A percentile compares a stretch with the other conserved stretches of the same genome.
phyloP scores from a whole-genome alignment of 2,329 filamentous ascomycete species.

The Nigrospora oryzae region DNA sequence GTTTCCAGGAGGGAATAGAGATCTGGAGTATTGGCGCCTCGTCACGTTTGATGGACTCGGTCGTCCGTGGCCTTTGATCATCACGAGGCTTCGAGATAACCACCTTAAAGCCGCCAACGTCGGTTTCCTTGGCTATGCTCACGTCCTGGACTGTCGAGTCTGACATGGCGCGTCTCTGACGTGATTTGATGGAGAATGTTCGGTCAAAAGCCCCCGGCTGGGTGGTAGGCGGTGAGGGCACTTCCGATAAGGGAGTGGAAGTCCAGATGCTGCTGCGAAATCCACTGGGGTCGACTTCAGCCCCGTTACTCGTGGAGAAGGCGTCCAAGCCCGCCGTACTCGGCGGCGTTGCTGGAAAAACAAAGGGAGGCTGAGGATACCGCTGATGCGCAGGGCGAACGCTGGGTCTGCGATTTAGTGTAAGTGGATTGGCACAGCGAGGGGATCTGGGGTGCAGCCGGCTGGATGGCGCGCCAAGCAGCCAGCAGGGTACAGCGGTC shows the following conservation, averaged over 20 bases:
- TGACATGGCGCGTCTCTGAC: slow-evolving; percentile 59
- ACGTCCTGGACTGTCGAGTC: slow-evolving; percentile 70
- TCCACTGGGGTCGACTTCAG: slow-evolving; percentile 20
- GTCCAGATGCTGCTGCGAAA: slow-evolving; percentile 32
- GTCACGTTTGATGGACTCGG: slow-evolving; percentile 42
- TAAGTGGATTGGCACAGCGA: not conserved
- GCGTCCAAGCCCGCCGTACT: slow-evolving; percentile 48
- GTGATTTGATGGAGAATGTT: not conserved
- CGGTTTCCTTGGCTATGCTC: slow-evolving; percentile 39
- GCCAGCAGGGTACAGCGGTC: not conserved
- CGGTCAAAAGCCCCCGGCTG: not conserved
- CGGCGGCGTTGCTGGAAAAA: slow-evolving; percentile 53
- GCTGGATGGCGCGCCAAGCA: not conserved
- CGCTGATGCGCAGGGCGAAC: slow-evolving; percentile 53
- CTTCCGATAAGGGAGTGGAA: slow-evolving; percentile 23
- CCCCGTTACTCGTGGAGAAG: slow-evolving; percentile 15
- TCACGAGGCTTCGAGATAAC: slow-evolving; percentile 66
- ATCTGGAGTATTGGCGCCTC: slow-evolving; percentile 56
- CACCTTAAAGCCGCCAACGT: slow-evolving; percentile 66
- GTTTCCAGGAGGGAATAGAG: slow-evolving; percentile 73
- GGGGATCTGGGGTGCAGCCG: too few relatives aligned
- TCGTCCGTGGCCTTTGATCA: slow-evolving; percentile 51
- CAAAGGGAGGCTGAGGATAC: slow-evolving; percentile 52
- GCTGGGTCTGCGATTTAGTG: slow-evolving; percentile 39
- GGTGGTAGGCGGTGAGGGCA: slow-evolving; percentile 14